Evolutionary conservation across 768 basidiomycete species (phyloP).

Genomic region (Boletus vinaceobasis): DNA sequence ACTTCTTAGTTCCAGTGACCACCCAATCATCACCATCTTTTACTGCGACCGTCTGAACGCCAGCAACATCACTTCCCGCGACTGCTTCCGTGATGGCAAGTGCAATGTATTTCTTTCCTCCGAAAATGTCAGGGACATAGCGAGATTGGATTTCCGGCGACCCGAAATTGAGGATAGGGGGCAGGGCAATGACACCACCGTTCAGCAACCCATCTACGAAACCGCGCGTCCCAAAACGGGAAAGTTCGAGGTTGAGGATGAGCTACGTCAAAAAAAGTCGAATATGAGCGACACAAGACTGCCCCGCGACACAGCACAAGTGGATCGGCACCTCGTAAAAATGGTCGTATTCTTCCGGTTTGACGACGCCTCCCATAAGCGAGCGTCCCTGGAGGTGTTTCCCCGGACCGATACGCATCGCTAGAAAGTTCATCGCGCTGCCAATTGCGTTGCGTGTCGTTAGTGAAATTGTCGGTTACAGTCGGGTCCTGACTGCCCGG

Average conservation of each 20-base stretch:
- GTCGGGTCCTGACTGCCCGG: background rate
- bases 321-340: constrained; percentile 74
- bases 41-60: constrained; percentile 80
- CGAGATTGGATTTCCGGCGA: constrained; percentile 65
- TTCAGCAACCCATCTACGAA: constrained; percentile 85
- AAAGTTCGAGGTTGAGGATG: constrained; percentile 78
- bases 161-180: constrained; percentile 87
- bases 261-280: constrained; percentile 39
- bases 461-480: no score
- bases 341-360: constrained; percentile 87
- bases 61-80: constrained; percentile 82
- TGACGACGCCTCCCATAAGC: constrained; percentile 76
- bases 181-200: constrained; percentile 82
- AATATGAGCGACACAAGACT: background rate
- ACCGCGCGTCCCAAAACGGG: constrained; percentile 79
- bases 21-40: constrained; percentile 85
- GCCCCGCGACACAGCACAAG: background rate
- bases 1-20: constrained; percentile 94
- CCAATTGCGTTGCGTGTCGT: background rate
- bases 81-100: constrained; percentile 94
- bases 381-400: constrained; percentile 81
- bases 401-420: constrained; percentile 73
- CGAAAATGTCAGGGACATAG: constrained; percentile 70
- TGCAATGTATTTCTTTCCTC: constrained; percentile 81
- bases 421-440: constrained; percentile 62